Conservation (phyloP, 495 filamentous ascomycete genomes). For the Mytilinidion resinicola region DNA sequence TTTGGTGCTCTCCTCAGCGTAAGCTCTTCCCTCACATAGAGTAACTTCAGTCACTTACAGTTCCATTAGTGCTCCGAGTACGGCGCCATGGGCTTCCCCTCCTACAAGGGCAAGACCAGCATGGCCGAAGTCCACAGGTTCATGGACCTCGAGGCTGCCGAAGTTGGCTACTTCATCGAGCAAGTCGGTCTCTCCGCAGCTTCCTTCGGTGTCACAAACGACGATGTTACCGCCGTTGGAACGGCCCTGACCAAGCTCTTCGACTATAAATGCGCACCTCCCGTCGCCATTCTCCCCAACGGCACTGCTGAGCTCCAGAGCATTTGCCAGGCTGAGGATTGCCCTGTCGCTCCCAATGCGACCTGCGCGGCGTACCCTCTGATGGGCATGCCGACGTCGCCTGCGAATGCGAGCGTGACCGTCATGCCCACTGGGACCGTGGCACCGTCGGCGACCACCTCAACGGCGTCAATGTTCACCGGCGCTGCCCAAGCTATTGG, state of each 20-base stretch:
- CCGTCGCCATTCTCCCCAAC: constrained; percentile 26
- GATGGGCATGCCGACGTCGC: constrained; percentile 2
- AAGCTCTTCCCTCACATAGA: neutral
- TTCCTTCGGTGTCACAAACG: constrained; percentile 46
- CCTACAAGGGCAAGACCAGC: constrained; percentile 39
- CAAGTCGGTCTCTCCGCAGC: constrained; percentile 47
- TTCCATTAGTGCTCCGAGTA: constrained; percentile 36
- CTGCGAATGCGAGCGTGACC: constrained; percentile 2
- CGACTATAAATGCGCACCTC: constrained; percentile 39
- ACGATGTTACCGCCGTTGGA: constrained; percentile 39
- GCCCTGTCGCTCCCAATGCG: constrained; percentile 36
- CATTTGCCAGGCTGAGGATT: constrained; percentile 40
- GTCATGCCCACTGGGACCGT: neutral
- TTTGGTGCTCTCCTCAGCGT: constrained; percentile 46
- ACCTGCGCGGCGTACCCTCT: constrained; percentile 28
- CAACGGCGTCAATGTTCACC: neutral
- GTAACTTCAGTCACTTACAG: neutral
- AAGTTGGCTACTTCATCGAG: constrained; percentile 49
- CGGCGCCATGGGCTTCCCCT: constrained; percentile 39
- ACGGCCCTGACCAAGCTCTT: constrained; percentile 41
- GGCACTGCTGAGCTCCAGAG: constrained; percentile 40
- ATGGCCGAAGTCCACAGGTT: constrained; percentile 50
- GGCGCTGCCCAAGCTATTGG: neutral
- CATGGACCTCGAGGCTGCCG: constrained; percentile 46
- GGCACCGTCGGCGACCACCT: neutral